These are phyloP conservation scores for Thermoascus crustaceus DNA, from an alignment of 2,329 filamentous ascomycete species.

Conservation along the genomic window DNA sequence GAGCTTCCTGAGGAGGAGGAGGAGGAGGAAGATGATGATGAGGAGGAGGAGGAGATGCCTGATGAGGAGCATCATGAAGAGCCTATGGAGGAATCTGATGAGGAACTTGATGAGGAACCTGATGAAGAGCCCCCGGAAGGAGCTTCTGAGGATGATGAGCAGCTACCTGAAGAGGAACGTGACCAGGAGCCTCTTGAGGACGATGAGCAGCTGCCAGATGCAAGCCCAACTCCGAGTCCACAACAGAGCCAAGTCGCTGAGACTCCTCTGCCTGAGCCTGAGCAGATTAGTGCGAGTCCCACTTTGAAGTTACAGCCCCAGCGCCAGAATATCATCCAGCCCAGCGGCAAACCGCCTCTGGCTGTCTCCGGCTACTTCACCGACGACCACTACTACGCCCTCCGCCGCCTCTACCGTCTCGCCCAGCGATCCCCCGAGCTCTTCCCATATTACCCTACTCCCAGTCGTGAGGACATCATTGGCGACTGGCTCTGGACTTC, in stretches of 20 bases:
- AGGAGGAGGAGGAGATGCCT: slow-evolving; percentile 12
- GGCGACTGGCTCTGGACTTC: slow-evolving; percentile 37
- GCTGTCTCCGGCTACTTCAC: slow-evolving; percentile 34
- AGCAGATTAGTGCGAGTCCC: too few relatives aligned
- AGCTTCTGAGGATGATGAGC: too few relatives aligned
- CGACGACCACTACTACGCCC: slow-evolving; percentile 31
- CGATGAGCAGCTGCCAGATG: too few relatives aligned
- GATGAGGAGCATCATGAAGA: slow-evolving; percentile 7
- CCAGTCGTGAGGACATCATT: slow-evolving; percentile 30
- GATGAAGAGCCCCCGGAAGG: too few relatives aligned
- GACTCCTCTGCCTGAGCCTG: too few relatives aligned
- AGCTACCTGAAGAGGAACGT: too few relatives aligned
- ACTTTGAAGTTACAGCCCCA: too few relatives aligned
- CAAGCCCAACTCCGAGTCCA: too few relatives aligned
- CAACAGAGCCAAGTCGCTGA: too few relatives aligned
- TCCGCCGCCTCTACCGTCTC: slow-evolving; percentile 31
- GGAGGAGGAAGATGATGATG: slow-evolving; percentile 10
- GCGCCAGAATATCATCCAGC: slow-evolving; percentile 8
- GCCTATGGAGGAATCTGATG: slow-evolving; percentile 9
- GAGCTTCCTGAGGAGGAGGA: slow-evolving; percentile 1
- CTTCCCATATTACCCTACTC: slow-evolving; percentile 29
- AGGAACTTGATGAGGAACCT: slow-evolving; percentile 3
- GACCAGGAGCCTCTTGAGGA: too few relatives aligned
- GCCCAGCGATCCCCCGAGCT: slow-evolving; percentile 30
- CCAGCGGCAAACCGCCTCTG: slow-evolving; percentile 19